phyloP scores from a whole-genome alignment of 208 protist species.

The Crithidia sp. region DNA sequence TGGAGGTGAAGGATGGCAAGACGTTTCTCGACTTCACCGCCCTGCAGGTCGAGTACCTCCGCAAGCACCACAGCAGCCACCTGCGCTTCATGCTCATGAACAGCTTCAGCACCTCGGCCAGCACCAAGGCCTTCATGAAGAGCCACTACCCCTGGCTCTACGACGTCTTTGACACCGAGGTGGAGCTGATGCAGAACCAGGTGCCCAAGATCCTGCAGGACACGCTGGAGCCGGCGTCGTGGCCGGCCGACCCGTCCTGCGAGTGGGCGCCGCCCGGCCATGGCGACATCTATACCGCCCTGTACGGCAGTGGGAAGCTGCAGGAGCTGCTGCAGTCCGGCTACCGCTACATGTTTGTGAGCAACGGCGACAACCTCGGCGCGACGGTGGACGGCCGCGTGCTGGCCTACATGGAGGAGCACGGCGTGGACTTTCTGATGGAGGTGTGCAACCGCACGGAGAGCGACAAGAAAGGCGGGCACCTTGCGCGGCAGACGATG shows the following conservation, averaged over 20 bases:
- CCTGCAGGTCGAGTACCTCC: constrained; percentile 93
- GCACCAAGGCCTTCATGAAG: constrained; percentile 83
- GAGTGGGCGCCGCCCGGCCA: constrained; percentile 99
- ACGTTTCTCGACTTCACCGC: constrained; percentile 99
- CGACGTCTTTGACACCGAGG: constrained; percentile 59
- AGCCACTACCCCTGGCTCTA: constrained; percentile 54
- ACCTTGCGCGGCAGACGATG: constrained; percentile 65
- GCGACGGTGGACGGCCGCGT: constrained; percentile 87
- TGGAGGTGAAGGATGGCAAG: constrained; percentile 91
- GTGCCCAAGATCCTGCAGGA: constrained; percentile 83
- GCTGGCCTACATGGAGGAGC: constrained; percentile 84
- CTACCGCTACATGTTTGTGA: constrained; percentile 98
- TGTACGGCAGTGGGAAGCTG: constrained; percentile 93
- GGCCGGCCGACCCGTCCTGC: constrained; percentile 46
- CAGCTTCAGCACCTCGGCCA: constrained; percentile 97
- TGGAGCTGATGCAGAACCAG: constrained; percentile 87
- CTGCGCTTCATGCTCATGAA: constrained; percentile 99
- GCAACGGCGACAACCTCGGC: constrained; percentile 99
- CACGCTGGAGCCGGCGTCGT: constrained; percentile 64
- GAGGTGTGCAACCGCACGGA: constrained; percentile 91
- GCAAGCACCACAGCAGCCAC: constrained; percentile 77
- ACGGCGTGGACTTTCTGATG: constrained; percentile 90
- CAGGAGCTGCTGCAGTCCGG: constrained; percentile 83
- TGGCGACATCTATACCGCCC: constrained; percentile 97
- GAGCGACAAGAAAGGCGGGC: constrained; percentile 94